Evolutionary conservation across 2,329 filamentous ascomycete genomes (phyloP), one percentile per base, ranked within the genome.

Genomic region (Xylaria sp.): DNA sequence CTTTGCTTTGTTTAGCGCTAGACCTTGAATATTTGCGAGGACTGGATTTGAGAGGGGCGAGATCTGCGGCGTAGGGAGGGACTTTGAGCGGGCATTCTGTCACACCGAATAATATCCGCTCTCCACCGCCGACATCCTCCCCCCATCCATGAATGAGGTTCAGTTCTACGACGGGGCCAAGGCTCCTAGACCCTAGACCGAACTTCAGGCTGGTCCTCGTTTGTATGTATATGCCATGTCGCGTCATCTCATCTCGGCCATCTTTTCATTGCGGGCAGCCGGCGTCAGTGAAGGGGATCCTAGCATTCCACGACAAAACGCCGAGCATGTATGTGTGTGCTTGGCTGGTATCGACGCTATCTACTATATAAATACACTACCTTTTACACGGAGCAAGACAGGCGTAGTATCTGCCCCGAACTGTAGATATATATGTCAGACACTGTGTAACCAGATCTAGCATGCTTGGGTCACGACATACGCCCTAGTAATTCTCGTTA

Each of bases 171-270:
- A 17, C 17, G 23, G 13, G 27, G n/a, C 1, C 4, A n/a, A 4
- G 23, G 15, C 11, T 33, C 33, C 29, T 31, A 25, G 31, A 38
- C 11, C 11, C n/a, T 35, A 41, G 54, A 41, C 25, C n/a, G 6
- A 5, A 8, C 23, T 7, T 29, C 15, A n/a, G 41, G 25, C 17
- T n/a, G n/a, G n/a, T 49, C 25, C 58, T 48, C 27, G 31, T n/a
- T 29, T 59, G n/a, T 11, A 60, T 63, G 46, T 55, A 60, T 49
- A 46, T 55, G 49, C n/a, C 21, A 40, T 31, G 23, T 13, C 47
- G 15, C 11, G 3, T 23, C 38, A 60, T 54, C 44, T 54, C 48
- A 35, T 31, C 37, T 37, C 29, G 10, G 23, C 29, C 21, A 21
- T 11, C n/a, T 23, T n/a, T 40, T 46, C 29, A 40, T 56, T 5